Evolutionary conservation across 2,329 filamentous ascomycete genomes (phyloP), one percentile per base, ranked within the genome.

Genomic region (Claviceps sp.): DNA sequence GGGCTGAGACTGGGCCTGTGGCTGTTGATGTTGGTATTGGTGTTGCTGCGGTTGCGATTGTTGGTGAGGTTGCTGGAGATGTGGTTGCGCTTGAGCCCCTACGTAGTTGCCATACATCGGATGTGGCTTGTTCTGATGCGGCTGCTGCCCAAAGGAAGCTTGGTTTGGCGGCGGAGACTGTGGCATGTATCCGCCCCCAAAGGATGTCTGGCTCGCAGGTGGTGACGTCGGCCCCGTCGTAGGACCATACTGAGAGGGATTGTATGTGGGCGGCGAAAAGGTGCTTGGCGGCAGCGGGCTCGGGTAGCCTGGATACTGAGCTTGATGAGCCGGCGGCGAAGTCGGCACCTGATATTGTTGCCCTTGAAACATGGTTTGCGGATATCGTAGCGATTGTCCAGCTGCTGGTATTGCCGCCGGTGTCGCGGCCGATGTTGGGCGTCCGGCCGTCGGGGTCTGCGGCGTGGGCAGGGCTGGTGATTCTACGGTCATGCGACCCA

Each of bases 401-500:
- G 77, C 30, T 76, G 71, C 11, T 75, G 73, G 58, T 83, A 84
- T 58, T 70, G 74, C 60, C 63, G 66, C 54, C 60, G 61, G 56
- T 67, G 66, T 41, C 64, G 65, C 43, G 77, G 75, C 67, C 38
- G 72, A 67, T 42, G 62, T 57, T 54, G 60, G 61, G 48, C 62
- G 57, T 37, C 52, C 58, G 16, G 58, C 50, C 4, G 55, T 54
- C 38, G 57, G 24, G 36, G 61, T 56, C 48, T 59, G 56, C 7
- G 62, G 67, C n/a, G 70, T 65, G 11, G 26, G 9, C n/a, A 22
- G 24, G 43, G 68, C 62, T 42, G 52, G 70, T 47, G 77, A 72
- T n/a, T 91, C 88, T 70, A 96, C 85, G 1, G 89, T 90, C 82
- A 97, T 91, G 51, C 90, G 82, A 63, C 96, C 90, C 93, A 98